These are phyloP conservation scores for Phyllachora maydis DNA, from an alignment of 2,329 filamentous ascomycete species.

Conservation along the genomic window DNA sequence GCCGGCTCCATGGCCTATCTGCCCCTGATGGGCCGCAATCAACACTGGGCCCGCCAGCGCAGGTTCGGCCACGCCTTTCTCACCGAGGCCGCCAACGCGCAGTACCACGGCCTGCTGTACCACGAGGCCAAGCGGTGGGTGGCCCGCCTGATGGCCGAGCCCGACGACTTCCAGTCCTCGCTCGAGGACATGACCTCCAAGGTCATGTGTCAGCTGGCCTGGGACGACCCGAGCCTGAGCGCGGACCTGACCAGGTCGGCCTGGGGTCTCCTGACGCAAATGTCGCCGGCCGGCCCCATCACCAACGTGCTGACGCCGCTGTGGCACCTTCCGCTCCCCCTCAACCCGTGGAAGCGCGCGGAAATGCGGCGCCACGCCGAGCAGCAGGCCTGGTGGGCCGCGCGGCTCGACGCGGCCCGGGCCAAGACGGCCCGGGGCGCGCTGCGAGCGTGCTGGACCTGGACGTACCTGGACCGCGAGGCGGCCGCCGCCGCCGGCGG, in stretches of 20 bases:
- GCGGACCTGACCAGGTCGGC: slow-evolving; percentile 25
- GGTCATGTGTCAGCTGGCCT: slow-evolving; percentile 30
- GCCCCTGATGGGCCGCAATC: slow-evolving; percentile 32
- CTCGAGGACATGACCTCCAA: slow-evolving; percentile 37
- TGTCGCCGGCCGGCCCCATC: slow-evolving; percentile 34
- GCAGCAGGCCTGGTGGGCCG: slow-evolving; percentile 30
- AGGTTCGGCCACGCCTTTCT: slow-evolving; percentile 29
- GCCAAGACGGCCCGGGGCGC: slow-evolving; percentile 17
- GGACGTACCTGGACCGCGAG: slow-evolving; percentile 20
- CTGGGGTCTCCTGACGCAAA: slow-evolving; percentile 33
- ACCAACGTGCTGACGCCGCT: slow-evolving; percentile 34
- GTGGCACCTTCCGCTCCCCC: slow-evolving; percentile 24
- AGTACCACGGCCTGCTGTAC: slow-evolving; percentile 20
- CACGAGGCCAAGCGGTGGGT: slow-evolving; percentile 32
- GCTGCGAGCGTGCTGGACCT: slow-evolving; percentile 18
- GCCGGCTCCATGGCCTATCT: slow-evolving; percentile 33
- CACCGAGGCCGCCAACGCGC: slow-evolving; percentile 14
- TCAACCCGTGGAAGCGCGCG: slow-evolving; percentile 32
- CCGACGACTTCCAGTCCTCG: slow-evolving; percentile 25
- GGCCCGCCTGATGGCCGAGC: slow-evolving; percentile 22
- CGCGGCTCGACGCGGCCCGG: slow-evolving; percentile 16
- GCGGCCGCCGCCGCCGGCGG: too few relatives aligned
- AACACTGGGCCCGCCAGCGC: slow-evolving; percentile 32
- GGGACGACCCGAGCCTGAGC: slow-evolving; percentile 27
- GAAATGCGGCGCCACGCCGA: slow-evolving; percentile 30